Conservation (phyloP, 2,329 filamentous ascomycete species). For the Furcasterigmium sp. region DNA sequence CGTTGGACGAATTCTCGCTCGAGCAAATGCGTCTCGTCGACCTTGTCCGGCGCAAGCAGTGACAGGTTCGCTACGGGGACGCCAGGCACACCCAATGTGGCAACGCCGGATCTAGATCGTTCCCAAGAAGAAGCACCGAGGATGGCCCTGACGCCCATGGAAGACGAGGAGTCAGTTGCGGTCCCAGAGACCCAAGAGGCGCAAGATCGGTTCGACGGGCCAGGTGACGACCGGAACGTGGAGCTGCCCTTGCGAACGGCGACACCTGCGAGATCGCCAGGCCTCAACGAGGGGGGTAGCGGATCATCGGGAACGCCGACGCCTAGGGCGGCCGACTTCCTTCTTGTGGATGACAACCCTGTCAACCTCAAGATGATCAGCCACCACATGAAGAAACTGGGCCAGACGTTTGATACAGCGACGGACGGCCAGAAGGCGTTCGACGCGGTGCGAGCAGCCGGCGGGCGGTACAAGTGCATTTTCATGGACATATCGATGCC, state of each 20-base stretch:
- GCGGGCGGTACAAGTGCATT: neutral
- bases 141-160: too few species aligned
- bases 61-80: neutral
- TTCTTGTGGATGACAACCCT: conserved; percentile 34
- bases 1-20: conserved; percentile 15
- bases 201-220: too few species aligned
- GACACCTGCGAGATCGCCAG: too few species aligned
- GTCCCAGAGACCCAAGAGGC: too few species aligned
- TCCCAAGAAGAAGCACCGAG: too few species aligned
- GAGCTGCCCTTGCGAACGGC: too few species aligned
- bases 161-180: too few species aligned
- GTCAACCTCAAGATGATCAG: conserved; percentile 30
- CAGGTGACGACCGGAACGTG: too few species aligned
- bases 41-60: neutral
- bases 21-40: neutral
- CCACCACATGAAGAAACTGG: conserved; percentile 26
- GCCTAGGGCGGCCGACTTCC: conserved; percentile 8
- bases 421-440: neutral
- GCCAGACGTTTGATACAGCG: conserved; percentile 18
- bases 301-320: too few species aligned
- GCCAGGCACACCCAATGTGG: neutral
- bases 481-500: conserved; percentile 40
- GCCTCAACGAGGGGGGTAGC: too few species aligned
- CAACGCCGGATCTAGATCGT: too few species aligned
- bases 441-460: neutral